phyloP scores from a whole-genome alignment of 2,329 filamentous ascomycete species.

The Hypoxylon rubiginosum region DNA sequence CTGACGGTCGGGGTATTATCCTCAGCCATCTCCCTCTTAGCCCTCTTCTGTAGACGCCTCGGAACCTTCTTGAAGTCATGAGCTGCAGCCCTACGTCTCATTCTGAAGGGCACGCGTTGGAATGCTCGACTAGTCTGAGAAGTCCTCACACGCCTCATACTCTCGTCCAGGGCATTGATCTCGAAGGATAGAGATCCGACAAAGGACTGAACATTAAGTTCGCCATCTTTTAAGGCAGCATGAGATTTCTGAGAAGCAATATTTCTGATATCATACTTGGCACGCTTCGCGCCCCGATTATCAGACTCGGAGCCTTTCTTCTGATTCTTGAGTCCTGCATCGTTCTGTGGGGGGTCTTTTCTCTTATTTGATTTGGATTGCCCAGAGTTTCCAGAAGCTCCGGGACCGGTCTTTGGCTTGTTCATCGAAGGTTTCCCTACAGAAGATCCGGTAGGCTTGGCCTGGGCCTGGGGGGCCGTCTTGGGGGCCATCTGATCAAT shows the following conservation, averaged over 20 bases:
- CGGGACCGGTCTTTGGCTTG: slow-evolving; percentile 17
- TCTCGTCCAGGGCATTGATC: slow-evolving; percentile 85
- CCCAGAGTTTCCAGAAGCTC: slow-evolving; percentile 20
- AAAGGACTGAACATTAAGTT: slow-evolving; percentile 88
- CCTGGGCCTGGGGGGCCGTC: slow-evolving; percentile 28
- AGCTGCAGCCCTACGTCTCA: slow-evolving; percentile 90
- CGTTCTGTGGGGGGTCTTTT: slow-evolving; percentile 43
- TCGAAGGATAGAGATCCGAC: slow-evolving; percentile 89
- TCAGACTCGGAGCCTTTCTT: slow-evolving; percentile 45
- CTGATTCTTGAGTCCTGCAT: slow-evolving; percentile 45
- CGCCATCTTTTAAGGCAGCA: slow-evolving; percentile 74
- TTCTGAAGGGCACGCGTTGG: slow-evolving; percentile 86
- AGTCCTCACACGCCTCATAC: slow-evolving; percentile 80
- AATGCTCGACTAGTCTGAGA: slow-evolving; percentile 79
- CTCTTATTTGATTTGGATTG: slow-evolving; percentile 45
- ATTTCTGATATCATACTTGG: slow-evolving; percentile 62
- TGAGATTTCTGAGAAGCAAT: slow-evolving; percentile 66
- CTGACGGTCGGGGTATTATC: slow-evolving; percentile 91
- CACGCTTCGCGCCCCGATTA: slow-evolving; percentile 57
- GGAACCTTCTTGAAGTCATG: slow-evolving; percentile 95
- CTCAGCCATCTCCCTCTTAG: slow-evolving; percentile 81
- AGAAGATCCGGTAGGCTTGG: slow-evolving; percentile 32
- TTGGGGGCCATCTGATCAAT: slow-evolving; percentile 43
- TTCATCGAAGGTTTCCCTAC: slow-evolving; percentile 20
- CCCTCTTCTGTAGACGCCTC: slow-evolving; percentile 77